A percentile compares a stretch with the other conserved stretches of the same genome.
Evolutionary conservation across 2,329 filamentous ascomycete species (phyloP).

Genomic region (Rasamsonia emersonii): DNA sequence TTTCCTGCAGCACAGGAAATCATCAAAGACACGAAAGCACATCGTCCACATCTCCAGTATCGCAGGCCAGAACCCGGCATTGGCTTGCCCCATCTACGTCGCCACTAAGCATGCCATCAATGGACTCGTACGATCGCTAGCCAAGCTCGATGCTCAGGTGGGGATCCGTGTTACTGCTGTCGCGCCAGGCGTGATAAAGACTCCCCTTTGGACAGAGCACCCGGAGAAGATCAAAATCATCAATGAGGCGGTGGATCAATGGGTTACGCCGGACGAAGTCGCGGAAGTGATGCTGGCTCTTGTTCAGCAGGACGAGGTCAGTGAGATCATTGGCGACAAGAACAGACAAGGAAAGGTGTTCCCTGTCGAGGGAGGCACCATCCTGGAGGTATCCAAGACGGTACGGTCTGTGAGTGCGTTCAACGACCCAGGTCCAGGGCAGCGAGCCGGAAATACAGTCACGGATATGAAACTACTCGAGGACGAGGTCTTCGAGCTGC

Average conservation of each 20-base stretch:
- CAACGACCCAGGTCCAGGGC: conserved; percentile 47
- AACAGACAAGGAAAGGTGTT: conserved; percentile 21
- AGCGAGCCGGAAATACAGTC: conserved; percentile 38
- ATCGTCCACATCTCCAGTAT: conserved; percentile 44
- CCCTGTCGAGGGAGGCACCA: conserved; percentile 39
- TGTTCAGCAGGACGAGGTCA: conserved; percentile 41
- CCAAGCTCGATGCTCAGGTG: conserved; percentile 37
- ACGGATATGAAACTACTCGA: conserved; percentile 34
- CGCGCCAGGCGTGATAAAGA: conserved; percentile 53
- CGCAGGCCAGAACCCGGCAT: conserved; percentile 32
- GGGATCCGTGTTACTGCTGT: conserved; percentile 53
- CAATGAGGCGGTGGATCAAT: conserved; percentile 40
- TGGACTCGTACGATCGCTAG: conserved; percentile 43
- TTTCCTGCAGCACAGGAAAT: conserved; percentile 29
- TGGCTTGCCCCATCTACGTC: conserved; percentile 39
- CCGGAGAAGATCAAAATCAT: conserved; percentile 51
- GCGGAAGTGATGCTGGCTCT: conserved; percentile 50
- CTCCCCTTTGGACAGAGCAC: conserved; percentile 54
- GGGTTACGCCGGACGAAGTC: conserved; percentile 55
- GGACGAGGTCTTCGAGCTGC: conserved; percentile 42
- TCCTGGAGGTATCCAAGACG: conserved; percentile 49
- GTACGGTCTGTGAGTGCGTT: conserved; percentile 43
- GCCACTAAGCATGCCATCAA: conserved; percentile 43
- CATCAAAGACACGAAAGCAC: conserved; percentile 29
- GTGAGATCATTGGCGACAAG: conserved; percentile 25